Evolutionary conservation across 805 yeast species (phyloP).

Genomic region (Nakazawaea anatomiae): DNA sequence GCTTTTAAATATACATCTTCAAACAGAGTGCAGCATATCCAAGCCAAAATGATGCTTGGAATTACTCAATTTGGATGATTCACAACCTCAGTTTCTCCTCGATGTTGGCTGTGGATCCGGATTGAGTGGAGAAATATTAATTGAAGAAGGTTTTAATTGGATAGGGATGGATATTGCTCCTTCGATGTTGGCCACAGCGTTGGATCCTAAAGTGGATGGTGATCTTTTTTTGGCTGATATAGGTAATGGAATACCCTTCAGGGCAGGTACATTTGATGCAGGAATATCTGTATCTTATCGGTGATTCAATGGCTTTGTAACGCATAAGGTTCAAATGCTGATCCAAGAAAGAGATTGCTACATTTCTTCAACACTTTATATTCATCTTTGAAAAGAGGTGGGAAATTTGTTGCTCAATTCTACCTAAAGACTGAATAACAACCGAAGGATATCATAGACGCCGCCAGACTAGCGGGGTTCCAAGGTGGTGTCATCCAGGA

Average conservation of each 20-base stretch:
- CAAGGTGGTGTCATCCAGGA: conserved; percentile 94
- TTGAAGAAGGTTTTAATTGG: conserved; percentile 94
- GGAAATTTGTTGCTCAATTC: conserved; percentile 95
- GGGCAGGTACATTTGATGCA: conserved; percentile 96
- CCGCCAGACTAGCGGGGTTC: conserved; percentile 93
- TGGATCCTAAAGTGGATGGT: conserved; percentile 90
- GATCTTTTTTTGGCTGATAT: conserved; percentile 88
- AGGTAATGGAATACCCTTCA: conserved; percentile 90
- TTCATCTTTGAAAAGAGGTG: conserved; percentile 85
- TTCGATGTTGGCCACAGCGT: conserved; percentile 90
- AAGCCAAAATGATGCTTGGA: conserved; percentile 97
- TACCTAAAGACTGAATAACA: conserved; percentile 91
- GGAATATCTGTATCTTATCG: conserved; percentile 89
- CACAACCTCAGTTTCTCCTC: conserved; percentile 58
- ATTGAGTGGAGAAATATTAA: conserved; percentile 84
- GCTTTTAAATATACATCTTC: conserved; percentile 86
- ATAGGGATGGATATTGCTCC: conserved; percentile 95
- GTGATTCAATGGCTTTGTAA: conserved; percentile 98
- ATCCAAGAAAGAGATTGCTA: conserved; percentile 76
- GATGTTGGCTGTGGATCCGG: conserved; percentile 99
- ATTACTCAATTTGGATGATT: conserved; percentile 65
- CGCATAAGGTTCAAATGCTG: conserved; percentile 78
- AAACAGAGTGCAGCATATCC: conserved; percentile 96
- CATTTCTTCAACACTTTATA: conserved; percentile 85
- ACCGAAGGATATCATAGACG: conserved; percentile 64